Evolutionary conservation across 192 early-diverging fungal species (phyloP).

Genomic region (Thoreauomyces humboldtii): DNA sequence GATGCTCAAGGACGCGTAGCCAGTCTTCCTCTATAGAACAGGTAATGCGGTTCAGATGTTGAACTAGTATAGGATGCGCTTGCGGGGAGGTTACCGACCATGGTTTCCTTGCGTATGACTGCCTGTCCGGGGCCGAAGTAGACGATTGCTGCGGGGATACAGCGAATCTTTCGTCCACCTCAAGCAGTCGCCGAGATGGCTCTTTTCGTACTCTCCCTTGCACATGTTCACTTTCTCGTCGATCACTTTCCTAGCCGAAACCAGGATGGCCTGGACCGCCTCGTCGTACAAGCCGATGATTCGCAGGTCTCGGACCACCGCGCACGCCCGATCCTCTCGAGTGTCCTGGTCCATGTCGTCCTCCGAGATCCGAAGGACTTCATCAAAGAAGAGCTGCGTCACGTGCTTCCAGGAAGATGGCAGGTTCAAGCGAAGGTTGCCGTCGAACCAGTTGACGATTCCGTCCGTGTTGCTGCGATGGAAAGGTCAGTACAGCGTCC

Average conservation of each 20-base stretch:
- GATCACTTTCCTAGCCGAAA: background rate
- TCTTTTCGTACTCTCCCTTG: background rate
- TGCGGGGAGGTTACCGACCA: background rate
- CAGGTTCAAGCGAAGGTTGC: too few relatives aligned
- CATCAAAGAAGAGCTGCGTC: too few relatives aligned
- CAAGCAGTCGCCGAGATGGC: background rate
- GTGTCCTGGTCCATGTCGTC: too few relatives aligned
- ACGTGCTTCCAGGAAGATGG: too few relatives aligned
- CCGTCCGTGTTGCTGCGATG: too few relatives aligned
- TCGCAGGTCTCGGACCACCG: background rate
- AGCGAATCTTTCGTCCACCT: too few relatives aligned
- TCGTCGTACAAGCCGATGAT: background rate
- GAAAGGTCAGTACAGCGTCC: too few relatives aligned
- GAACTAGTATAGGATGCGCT: too few relatives aligned
- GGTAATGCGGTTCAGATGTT: too few relatives aligned
- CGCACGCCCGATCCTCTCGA: too few relatives aligned
- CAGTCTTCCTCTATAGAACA: background rate
- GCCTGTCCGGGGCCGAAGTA: background rate
- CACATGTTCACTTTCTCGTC: background rate
- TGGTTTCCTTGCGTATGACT: background rate
- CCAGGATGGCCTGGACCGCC: background rate
- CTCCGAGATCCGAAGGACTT: too few relatives aligned
- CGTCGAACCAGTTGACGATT: too few relatives aligned
- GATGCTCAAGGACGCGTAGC: background rate
- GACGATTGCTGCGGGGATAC: background rate